Percentiles rank a stretch among this genome's conserved stretches.
Conservation (phyloP, 768 basidiomycete species). For the Panaeolus papilionaceus region DNA sequence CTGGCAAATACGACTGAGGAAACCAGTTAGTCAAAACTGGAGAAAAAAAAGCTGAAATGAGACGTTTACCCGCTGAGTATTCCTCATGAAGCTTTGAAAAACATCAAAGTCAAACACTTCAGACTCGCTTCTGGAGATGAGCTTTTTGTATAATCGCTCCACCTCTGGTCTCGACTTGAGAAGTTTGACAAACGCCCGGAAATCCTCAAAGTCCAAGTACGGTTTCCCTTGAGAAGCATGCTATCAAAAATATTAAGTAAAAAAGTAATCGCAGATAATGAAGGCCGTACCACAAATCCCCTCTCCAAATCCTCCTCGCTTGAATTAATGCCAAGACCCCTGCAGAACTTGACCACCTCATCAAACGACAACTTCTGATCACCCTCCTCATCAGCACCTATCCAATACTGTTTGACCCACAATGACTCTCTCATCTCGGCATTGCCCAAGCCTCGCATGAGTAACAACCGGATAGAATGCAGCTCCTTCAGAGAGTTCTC, state of each 20-base stretch:
- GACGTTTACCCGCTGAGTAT: slow-evolving; percentile 48
- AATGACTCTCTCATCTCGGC: slow-evolving; percentile 71
- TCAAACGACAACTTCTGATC: slow-evolving; percentile 73
- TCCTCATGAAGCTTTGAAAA: slow-evolving; percentile 54
- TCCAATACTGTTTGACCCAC: slow-evolving; percentile 91
- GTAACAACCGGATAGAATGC: slow-evolving; percentile 69
- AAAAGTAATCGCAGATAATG: not conserved
- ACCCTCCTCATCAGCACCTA: slow-evolving; percentile 64
- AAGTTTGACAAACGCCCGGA: slow-evolving; percentile 83
- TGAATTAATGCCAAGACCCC: slow-evolving; percentile 71
- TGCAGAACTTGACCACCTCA: slow-evolving; percentile 78
- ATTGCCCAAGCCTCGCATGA: slow-evolving; percentile 79
- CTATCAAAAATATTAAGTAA: slow-evolving; percentile 42
- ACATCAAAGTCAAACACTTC: slow-evolving; percentile 46
- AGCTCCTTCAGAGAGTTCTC: slow-evolving; percentile 72
- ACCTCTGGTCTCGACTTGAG: slow-evolving; percentile 87
- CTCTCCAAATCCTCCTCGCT: slow-evolving; percentile 61
- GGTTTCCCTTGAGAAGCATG: slow-evolving; percentile 59
- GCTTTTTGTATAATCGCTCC: slow-evolving; percentile 62
- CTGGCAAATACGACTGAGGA: not conserved
- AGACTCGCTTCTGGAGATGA: slow-evolving; percentile 34
- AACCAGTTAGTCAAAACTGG: not conserved
- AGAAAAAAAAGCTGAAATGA: not conserved
- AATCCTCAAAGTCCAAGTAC: slow-evolving; percentile 82
- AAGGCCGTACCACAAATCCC: slow-evolving; percentile 59